A percentile compares a stretch with the other conserved stretches of the same genome.
Evolutionary conservation across 805 yeast genomes (phyloP).

Genomic region (Yarrowia alimentaria): DNA sequence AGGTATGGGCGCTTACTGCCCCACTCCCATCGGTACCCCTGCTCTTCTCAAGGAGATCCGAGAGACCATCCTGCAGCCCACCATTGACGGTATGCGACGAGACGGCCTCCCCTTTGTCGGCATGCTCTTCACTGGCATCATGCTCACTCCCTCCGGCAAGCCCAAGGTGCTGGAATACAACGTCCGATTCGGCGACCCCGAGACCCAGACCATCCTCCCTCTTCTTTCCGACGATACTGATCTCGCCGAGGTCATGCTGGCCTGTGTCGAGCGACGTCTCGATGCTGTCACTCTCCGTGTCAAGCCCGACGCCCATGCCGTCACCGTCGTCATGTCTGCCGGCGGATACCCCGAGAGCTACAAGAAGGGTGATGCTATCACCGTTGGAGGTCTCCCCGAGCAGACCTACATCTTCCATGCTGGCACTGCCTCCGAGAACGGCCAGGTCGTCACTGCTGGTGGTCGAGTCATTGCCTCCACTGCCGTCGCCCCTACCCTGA

Average conservation of each 20-base stretch:
- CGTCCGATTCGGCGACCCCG: constrained; percentile 99
- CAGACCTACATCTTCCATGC: constrained; percentile 89
- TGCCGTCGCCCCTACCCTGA: constrained; percentile 72
- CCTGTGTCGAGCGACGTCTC: constrained; percentile 90
- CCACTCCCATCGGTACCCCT: constrained; percentile 92
- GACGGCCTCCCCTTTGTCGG: constrained; percentile 97
- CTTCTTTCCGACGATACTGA: constrained; percentile 81
- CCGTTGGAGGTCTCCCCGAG: constrained; percentile 51
- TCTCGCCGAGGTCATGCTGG: constrained; percentile 85
- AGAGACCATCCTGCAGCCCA: constrained; percentile 75
- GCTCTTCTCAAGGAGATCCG: constrained; percentile 68
- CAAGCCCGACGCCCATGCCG: constrained; percentile 59
- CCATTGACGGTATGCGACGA: constrained; percentile 92
- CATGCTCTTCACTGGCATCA: constrained; percentile 90
- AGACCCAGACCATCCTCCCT: constrained; percentile 94
- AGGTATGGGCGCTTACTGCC: constrained; percentile 99
- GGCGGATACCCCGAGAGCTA: constrained; percentile 95
- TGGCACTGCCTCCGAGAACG: constrained; percentile 68
- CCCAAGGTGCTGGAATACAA: constrained; percentile 96
- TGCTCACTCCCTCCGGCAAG: constrained; percentile 72
- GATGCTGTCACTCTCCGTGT: constrained; percentile 66
- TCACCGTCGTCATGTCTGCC: constrained; percentile 95
- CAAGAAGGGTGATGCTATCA: constrained; percentile 80
- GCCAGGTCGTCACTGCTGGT: constrained; percentile 77
- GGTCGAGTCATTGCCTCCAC: constrained; percentile 97